phyloP scores from a whole-genome alignment of 2,329 filamentous ascomycete species.

The Didymella sp. region DNA sequence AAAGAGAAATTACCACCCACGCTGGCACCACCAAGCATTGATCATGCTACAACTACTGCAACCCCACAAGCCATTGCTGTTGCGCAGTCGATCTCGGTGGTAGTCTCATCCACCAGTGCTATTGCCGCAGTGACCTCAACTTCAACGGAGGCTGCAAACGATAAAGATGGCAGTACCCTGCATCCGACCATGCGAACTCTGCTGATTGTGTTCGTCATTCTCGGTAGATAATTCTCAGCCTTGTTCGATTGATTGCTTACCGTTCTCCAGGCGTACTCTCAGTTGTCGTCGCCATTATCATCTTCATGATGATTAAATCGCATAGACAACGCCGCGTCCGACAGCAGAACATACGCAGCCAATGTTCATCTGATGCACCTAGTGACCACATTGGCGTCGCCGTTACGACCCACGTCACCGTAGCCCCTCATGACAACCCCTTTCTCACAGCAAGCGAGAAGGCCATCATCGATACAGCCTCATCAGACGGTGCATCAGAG shows the following conservation, averaged over 20 bases:
- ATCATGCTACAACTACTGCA: not conserved
- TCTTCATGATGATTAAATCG: conserved; percentile 6
- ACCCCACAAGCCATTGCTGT: not conserved
- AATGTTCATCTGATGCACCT: not conserved
- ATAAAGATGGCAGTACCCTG: not conserved
- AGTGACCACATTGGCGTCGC: not conserved
- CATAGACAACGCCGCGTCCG: not conserved
- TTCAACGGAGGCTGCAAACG: not conserved
- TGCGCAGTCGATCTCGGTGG: not conserved
- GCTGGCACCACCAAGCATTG: not conserved
- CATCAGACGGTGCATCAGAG: not conserved
- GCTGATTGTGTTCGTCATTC: conserved; percentile 6
- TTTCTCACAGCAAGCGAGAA: conserved; percentile 18
- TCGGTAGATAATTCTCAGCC: not conserved
- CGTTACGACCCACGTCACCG: conserved; percentile 3
- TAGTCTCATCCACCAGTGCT: not conserved
- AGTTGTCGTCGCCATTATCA: conserved; percentile 1
- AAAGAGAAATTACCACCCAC: conserved; percentile 1
- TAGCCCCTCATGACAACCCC: conserved; percentile 5
- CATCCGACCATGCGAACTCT: conserved; percentile 8
- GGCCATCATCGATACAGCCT: conserved; percentile 5
- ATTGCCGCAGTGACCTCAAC: not conserved
- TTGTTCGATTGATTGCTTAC: not conserved
- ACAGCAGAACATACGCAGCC: not conserved
- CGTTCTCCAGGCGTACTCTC: conserved; percentile 1